Evolutionary conservation across 2,329 filamentous ascomycete genomes (phyloP).

Genomic region (Endothia cerciana): DNA sequence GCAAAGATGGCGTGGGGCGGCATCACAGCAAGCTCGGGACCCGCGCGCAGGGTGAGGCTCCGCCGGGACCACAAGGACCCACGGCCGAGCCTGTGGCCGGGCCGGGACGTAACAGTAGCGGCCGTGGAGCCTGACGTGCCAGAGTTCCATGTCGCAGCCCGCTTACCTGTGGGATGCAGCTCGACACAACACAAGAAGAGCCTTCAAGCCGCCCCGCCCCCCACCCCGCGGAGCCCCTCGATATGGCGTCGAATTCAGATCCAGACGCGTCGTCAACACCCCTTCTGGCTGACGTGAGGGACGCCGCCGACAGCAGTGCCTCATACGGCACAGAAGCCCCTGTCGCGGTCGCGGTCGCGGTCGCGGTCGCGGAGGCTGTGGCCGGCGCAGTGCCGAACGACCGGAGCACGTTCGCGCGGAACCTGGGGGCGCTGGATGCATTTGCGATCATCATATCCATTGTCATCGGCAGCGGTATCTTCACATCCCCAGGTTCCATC

Average conservation of each 20-base stretch:
- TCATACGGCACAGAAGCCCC: not conserved
- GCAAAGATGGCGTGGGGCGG: too few species aligned
- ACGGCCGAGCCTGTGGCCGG: too few species aligned
- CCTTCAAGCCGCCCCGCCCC: too few species aligned
- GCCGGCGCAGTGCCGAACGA: slow-evolving; percentile 12
- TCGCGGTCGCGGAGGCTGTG: slow-evolving; percentile 4
- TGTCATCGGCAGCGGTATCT: slow-evolving; percentile 67
- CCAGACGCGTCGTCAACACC: not conserved
- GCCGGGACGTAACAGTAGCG: too few species aligned
- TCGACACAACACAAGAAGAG: too few species aligned
- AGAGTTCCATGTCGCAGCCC: too few species aligned
- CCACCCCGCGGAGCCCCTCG: not conserved
- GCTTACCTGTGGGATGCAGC: too few species aligned
- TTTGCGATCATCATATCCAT: slow-evolving; percentile 66
- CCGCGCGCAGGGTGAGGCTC: too few species aligned
- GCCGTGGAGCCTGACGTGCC: too few species aligned
- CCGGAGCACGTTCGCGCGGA: slow-evolving; percentile 44
- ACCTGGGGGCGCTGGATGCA: slow-evolving; percentile 51
- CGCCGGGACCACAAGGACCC: too few species aligned
- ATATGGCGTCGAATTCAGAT: not conserved
- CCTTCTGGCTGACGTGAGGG: not conserved
- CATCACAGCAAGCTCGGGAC: too few species aligned
- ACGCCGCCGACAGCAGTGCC: not conserved
- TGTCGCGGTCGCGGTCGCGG: not conserved
- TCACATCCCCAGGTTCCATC: slow-evolving; percentile 66